Base-by-base conservation (phyloP, 768 basidiomycete species). In the Tricholoma terreum region DNA sequence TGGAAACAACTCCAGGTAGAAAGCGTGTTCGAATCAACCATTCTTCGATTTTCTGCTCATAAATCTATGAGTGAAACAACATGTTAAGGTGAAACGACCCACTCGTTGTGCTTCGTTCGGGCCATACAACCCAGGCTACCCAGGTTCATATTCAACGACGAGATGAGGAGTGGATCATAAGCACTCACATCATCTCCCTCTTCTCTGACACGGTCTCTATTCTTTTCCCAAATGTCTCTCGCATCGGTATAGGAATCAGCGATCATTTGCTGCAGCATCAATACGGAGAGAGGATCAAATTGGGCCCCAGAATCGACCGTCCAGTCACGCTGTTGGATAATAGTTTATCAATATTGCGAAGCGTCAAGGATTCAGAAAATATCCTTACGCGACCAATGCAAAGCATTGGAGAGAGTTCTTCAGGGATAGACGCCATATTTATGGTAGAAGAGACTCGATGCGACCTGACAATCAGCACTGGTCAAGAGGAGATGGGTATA, bases 231-330 rank as follows among this genome's bases (percentile, higher is more conserved):
- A 2, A 63, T 51, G 22, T 17, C 8, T 24, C 60, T 58, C 5
- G 59, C 52, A 27, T 65, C 64, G 15, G 58, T 53, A 22, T 65
- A 65, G 6, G 59, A 49, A 46, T 65, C 62, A 6, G 62, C 64
- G 30, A 65, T 36, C 62, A 65, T 63, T 42, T 65, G 64, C 36
- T 61, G 12, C 34, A 63, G 46, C 50, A 58, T 46, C 48, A 65
- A 21, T 6, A 56, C 46, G 5, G 63, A 48, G 30, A 45, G 14
- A 33, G 62, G 62, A 50, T 60, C 52, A 21, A 11, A 15, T 22
- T 56, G n/a, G 14, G 15, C 55, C 30, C 36, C 51, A 31, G 27
- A 49, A 10, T 30, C 46, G 15, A 31, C 17, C 27, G 46, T 31
- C 27, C 27, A 31, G 46, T 31, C 46, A 17, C 30, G 46, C 46